Evolutionary conservation across 1,139 yeast genomes (phyloP).

Genomic region (Nakaseomyces bracarensis): DNA sequence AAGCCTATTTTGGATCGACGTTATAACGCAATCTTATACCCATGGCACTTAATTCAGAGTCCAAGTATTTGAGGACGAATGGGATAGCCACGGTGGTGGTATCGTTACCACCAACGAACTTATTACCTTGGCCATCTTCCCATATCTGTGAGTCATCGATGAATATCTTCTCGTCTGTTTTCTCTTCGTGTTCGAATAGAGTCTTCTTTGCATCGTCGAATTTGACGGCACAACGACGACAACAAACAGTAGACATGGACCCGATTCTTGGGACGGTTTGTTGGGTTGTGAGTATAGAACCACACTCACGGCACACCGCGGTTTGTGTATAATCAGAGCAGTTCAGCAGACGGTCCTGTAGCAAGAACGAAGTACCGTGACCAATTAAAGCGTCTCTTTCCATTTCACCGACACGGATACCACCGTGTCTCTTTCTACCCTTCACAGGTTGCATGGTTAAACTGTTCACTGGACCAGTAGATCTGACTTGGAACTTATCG

Average conservation of each 20-base stretch:
- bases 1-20: constrained; percentile 48
- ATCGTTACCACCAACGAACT: constrained; percentile 83
- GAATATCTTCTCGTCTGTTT: constrained; percentile 32
- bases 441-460: constrained; percentile 99
- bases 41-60: constrained; percentile 95
- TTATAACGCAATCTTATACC: constrained; percentile 89
- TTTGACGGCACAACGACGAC: constrained; percentile 83
- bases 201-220: constrained; percentile 40
- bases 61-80: constrained; percentile 88
- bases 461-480: constrained; percentile 96
- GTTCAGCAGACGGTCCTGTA: constrained; percentile 91
- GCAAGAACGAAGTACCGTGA: constrained; percentile 93
- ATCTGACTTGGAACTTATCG: constrained; percentile 98
- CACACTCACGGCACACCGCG: constrained; percentile 84
- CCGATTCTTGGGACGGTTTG: constrained; percentile 89
- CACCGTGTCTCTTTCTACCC: constrained; percentile 98
- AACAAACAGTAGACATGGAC: constrained; percentile 63
- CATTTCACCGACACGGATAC: constrained; percentile 99
- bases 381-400: constrained; percentile 99
- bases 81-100: constrained; percentile 96
- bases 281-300: constrained; percentile 83
- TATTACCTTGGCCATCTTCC: constrained; percentile 96
- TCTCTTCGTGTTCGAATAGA: constrained; percentile 33
- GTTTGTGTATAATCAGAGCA: constrained; percentile 95
- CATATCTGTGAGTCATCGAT: constrained; percentile 75